Percentiles rank a stretch among this genome's conserved stretches.
Conservation (phyloP, 768 basidiomycete genomes). For the Suillus placidus region DNA sequence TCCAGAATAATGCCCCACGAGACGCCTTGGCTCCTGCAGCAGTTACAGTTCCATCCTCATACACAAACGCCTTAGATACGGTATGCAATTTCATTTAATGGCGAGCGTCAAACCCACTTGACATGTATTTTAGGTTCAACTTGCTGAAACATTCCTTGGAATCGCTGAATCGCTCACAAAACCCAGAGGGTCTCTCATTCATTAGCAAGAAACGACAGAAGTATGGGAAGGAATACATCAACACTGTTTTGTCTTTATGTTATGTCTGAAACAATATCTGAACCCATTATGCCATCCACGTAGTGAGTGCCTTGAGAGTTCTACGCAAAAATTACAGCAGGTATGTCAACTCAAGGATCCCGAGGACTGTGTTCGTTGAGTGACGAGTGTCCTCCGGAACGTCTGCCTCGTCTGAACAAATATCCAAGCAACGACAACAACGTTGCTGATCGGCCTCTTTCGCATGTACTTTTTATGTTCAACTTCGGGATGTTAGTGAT, state of each 20-base stretch:
- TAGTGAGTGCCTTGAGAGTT: neutral
- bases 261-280: neutral
- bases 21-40: slow-evolving; percentile 39
- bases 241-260: neutral
- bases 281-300: neutral
- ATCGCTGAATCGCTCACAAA: slow-evolving; percentile 60
- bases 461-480: neutral
- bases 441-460: neutral
- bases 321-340: neutral
- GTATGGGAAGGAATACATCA: neutral
- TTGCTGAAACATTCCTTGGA: slow-evolving; percentile 60
- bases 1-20: slow-evolving; percentile 45
- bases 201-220: slow-evolving; percentile 19
- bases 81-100: slow-evolving; percentile 30
- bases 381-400: neutral
- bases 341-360: neutral
- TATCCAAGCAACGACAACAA: neutral
- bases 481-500: neutral
- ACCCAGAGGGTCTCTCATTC: slow-evolving; percentile 49
- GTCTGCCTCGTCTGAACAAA: neutral
- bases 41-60: slow-evolving; percentile 46
- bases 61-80: slow-evolving; percentile 52
- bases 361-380: neutral
- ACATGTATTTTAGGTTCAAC: slow-evolving; percentile 42
- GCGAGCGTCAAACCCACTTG: neutral